A percentile compares a stretch with the other conserved stretches of the same genome.
Evolutionary conservation across 2,329 filamentous ascomycete genomes (phyloP).

Genomic region (Pestalotiopsis fici): DNA sequence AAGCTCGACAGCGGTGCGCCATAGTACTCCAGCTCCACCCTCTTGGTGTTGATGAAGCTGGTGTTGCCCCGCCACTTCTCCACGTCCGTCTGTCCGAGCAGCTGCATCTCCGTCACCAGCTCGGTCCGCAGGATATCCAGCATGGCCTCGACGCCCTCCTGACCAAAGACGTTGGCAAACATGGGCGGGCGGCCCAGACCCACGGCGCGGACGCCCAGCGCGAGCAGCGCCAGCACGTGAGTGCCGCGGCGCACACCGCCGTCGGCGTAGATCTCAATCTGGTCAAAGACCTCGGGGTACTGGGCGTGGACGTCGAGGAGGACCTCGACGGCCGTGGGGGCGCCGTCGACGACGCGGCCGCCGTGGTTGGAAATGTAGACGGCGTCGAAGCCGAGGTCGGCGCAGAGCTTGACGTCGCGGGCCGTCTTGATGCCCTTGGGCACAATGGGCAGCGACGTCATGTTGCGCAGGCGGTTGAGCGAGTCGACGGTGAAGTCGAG

Average conservation of each 20-base stretch:
- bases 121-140: constrained; percentile 46
- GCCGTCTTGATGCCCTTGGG: constrained; percentile 34
- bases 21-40: constrained; percentile 12
- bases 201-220: constrained; percentile 32
- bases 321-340: constrained; percentile 29
- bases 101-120: constrained; percentile 23
- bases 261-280: constrained; percentile 33
- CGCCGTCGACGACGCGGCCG: constrained; percentile 32
- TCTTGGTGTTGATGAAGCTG: constrained; percentile 11
- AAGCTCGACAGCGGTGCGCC: constrained; percentile 6
- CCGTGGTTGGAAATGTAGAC: constrained; percentile 37
- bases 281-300: constrained; percentile 28
- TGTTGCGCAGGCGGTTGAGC: constrained; percentile 5
- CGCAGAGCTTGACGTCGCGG: constrained; percentile 28
- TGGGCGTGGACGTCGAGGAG: constrained; percentile 27
- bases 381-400: constrained; percentile 25
- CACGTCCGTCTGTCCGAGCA: constrained; percentile 9
- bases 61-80: constrained; percentile 11
- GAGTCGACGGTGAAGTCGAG: neutral
- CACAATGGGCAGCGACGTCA: constrained; percentile 28
- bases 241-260: constrained; percentile 34
- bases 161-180: constrained; percentile 51
- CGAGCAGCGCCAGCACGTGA: constrained; percentile 33
- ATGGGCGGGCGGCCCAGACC: constrained; percentile 47
- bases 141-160: constrained; percentile 40